These are phyloP conservation scores for Alternaria ethzedia DNA, from an alignment of 2,329 filamentous ascomycete species.

Conservation along the genomic window DNA sequence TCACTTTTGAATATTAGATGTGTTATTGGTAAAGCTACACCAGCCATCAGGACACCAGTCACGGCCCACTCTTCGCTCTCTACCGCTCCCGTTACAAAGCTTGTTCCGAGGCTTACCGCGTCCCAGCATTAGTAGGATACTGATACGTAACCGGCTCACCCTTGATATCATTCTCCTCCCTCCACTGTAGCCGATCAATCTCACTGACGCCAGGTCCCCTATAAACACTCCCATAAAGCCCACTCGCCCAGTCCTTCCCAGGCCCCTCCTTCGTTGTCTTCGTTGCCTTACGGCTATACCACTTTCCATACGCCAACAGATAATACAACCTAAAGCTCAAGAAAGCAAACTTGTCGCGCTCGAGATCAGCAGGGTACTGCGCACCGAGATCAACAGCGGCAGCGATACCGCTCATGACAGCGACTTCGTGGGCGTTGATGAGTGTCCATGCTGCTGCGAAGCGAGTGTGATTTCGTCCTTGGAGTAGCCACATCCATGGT, in stretches of 20 bases:
- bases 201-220: constrained; percentile 63
- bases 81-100: no score
- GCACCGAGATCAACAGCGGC: constrained; percentile 74
- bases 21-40: neutral
- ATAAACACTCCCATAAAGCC: constrained; percentile 66
- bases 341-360: constrained; percentile 67
- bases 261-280: constrained; percentile 54
- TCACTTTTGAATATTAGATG: neutral
- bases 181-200: constrained; percentile 63
- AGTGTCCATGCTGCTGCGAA: constrained; percentile 74
- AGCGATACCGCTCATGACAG: constrained; percentile 73
- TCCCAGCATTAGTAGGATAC: constrained; percentile 22
- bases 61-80: no score
- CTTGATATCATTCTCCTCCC: constrained; percentile 50
- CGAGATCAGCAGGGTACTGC: constrained; percentile 66
- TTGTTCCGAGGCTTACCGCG: neutral
- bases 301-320: constrained; percentile 65
- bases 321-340: constrained; percentile 68
- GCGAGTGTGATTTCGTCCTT: constrained; percentile 67
- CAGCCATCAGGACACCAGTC: no score
- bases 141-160: constrained; percentile 12
- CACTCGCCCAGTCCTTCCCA: constrained; percentile 63
- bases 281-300: constrained; percentile 58
- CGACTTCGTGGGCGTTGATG: constrained; percentile 73
- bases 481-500: constrained; percentile 74